Conservation (phyloP, 805 yeast genomes). For the Blastobotrys parvus region DNA sequence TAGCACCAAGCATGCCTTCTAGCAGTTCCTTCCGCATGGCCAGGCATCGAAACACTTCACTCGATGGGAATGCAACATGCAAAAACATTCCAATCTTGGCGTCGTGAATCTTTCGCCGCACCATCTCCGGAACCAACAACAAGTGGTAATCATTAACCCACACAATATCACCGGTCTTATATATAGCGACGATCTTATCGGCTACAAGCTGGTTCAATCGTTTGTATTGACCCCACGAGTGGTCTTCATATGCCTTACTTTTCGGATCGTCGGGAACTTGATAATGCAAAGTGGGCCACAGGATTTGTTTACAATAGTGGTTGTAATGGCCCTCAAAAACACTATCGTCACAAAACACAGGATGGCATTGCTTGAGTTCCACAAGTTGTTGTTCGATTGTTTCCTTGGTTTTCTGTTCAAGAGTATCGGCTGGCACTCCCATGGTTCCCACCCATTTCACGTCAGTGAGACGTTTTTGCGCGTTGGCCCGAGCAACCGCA, state of each 20-base stretch:
- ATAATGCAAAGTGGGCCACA: slow-evolving; percentile 94
- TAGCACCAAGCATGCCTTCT: slow-evolving; percentile 82
- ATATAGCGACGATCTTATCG: slow-evolving; percentile 56
- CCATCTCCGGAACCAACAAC: slow-evolving; percentile 76
- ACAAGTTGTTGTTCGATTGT: slow-evolving; percentile 43
- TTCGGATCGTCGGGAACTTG: slow-evolving; percentile 94
- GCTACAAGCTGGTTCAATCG: slow-evolving; percentile 72
- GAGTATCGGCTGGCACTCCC: slow-evolving; percentile 83
- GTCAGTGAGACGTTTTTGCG: slow-evolving; percentile 23
- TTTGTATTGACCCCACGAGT: slow-evolving; percentile 83
- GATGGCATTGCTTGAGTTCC: slow-evolving; percentile 45
- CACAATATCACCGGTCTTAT: slow-evolving; percentile 62
- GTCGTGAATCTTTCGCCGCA: slow-evolving; percentile 62
- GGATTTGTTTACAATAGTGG: slow-evolving; percentile 84
- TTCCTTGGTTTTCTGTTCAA: slow-evolving; percentile 47
- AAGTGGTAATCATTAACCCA: slow-evolving; percentile 96
- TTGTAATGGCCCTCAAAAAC: slow-evolving; percentile 86
- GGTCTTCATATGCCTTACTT: slow-evolving; percentile 90
- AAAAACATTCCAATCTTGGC: slow-evolving; percentile 88
- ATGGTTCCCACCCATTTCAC: slow-evolving; percentile 82
- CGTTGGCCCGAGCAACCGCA: slow-evolving; percentile 58
- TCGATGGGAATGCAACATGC: slow-evolving; percentile 91
- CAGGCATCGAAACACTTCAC: slow-evolving; percentile 89
- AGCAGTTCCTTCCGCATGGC: slow-evolving; percentile 76
- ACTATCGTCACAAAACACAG: slow-evolving; percentile 67